Conservation (phyloP, 2,329 filamentous ascomycete species). For the Sphaceloma murrayae region DNA sequence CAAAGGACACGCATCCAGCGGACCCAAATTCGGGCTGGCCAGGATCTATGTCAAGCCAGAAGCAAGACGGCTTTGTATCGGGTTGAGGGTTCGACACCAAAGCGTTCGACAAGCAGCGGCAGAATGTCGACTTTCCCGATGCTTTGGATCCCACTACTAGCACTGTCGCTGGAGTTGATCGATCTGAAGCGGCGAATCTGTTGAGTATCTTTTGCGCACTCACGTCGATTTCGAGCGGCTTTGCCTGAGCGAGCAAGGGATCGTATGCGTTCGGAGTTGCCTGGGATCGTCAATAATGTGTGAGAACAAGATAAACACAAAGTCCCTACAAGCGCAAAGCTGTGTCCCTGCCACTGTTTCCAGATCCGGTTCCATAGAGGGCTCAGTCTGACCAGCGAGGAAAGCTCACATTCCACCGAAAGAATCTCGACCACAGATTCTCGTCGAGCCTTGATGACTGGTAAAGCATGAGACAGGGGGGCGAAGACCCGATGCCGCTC, state of each 20-base stretch:
- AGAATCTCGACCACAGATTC: constrained; percentile 48
- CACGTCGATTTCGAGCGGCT: constrained; percentile 24
- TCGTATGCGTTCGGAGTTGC: not conserved
- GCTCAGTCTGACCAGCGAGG: constrained; percentile 48
- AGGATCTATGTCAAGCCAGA: constrained; percentile 66
- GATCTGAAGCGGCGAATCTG: constrained; percentile 35
- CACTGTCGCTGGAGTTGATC: constrained; percentile 47
- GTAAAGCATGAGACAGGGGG: constrained; percentile 59
- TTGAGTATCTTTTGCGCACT: constrained; percentile 22
- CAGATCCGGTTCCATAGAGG: constrained; percentile 60
- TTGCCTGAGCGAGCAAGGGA: not conserved
- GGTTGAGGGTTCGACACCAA: constrained; percentile 45
- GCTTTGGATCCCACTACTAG: constrained; percentile 62
- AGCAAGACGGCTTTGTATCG: constrained; percentile 25
- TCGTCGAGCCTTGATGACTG: constrained; percentile 41
- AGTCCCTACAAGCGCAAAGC: constrained; percentile 15
- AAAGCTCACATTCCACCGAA: constrained; percentile 40
- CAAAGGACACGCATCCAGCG: constrained; percentile 59
- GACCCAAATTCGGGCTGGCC: constrained; percentile 67
- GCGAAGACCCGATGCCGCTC: constrained; percentile 51
- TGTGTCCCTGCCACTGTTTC: constrained; percentile 28
- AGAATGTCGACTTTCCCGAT: constrained; percentile 68
- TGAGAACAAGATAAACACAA: not conserved
- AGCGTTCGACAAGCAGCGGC: constrained; percentile 55
- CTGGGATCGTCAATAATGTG: not conserved